phyloP scores from a whole-genome alignment of 2,329 filamentous ascomycete species.

The Meredithiella fracta region DNA sequence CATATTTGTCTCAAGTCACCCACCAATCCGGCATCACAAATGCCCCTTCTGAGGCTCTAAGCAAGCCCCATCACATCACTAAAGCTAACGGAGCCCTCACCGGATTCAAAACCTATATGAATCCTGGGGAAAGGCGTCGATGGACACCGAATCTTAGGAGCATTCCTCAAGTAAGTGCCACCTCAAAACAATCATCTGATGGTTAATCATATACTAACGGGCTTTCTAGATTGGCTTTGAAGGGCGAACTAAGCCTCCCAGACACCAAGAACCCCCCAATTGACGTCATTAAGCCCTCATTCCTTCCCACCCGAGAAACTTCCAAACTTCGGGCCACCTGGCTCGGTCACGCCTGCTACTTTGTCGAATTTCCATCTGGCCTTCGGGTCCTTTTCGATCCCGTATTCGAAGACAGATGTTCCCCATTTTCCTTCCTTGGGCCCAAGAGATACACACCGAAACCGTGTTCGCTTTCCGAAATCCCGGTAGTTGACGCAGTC shows the following conservation, averaged over 20 bases:
- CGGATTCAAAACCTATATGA: slow-evolving; percentile 36
- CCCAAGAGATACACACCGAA: slow-evolving; percentile 64
- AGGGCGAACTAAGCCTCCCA: slow-evolving; percentile 30
- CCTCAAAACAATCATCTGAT: too few relatives aligned
- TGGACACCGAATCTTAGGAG: slow-evolving; percentile 1
- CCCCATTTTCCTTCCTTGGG: slow-evolving; percentile 52
- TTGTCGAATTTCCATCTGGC: slow-evolving; percentile 74
- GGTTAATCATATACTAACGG: too few relatives aligned
- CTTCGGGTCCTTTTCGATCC: slow-evolving; percentile 85
- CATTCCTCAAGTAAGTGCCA: slow-evolving; percentile 11
- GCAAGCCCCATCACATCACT: slow-evolving; percentile 27
- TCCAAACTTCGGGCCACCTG: slow-evolving; percentile 65
- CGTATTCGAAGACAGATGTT: slow-evolving; percentile 77
- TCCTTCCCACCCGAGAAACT: slow-evolving; percentile 40
- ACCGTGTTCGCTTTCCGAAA: slow-evolving; percentile 61
- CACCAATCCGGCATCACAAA: slow-evolving; percentile 18
- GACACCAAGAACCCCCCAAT: slow-evolving; percentile 51
- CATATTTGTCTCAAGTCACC: slow-evolving; percentile 16
- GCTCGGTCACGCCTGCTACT: slow-evolving; percentile 91
- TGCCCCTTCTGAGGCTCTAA: slow-evolving; percentile 21
- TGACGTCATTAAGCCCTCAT: slow-evolving; percentile 47
- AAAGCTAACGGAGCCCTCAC: slow-evolving; percentile 23
- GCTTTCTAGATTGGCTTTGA: slow-evolving; percentile 26
- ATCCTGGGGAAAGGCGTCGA: slow-evolving; percentile 22
- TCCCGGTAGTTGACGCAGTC: slow-evolving; percentile 61